Evolutionary conservation across 768 basidiomycete genomes (phyloP), one percentile per base, ranked within the genome.

Genomic region (Sistotremastrum suecicum): DNA sequence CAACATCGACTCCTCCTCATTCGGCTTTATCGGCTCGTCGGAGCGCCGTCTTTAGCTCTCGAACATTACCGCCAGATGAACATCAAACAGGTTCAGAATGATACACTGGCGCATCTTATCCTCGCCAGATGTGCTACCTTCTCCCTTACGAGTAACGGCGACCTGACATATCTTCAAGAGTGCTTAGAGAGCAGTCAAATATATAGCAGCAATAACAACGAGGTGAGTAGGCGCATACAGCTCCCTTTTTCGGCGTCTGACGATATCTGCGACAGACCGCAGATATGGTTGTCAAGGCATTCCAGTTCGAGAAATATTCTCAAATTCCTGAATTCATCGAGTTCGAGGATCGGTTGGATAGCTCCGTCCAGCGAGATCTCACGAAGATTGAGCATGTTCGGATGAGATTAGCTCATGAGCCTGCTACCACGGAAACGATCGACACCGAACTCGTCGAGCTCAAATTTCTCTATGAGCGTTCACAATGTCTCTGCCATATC

Each of bases 251-350:
- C 1, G 11, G 41, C n/a, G 6, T 20, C 39, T 47, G 30, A 41
- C 46, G 3, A 47, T 43, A 7, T 40, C 7, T 40, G 34, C 41
- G 31, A 12, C 54, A 78, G 87, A 87, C 83, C 2, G 73, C 81
- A 8, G 89, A 90, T 50, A 87, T 80, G 54, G 67, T 90, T 40
- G 75, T 82, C 48, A 75, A 81, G 39, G 85, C 85, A 6, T 88
- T 90, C 58, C 73, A 69, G 7, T 61, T 66, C 7, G 87, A 91
- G 61, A 89, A 84, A 60, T 89, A 89, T 58, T 82, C 84, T 30
- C 85, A 91, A 80, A 83, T 92, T 45, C 78, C 83, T 12, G 84
- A 91, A 56, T 90, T 94, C 55, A 76, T 86, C 46, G 61, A 63
- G 5, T 90, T 92, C 48, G 83, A 91, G 57, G 78, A 83, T 42